Percentiles rank a stretch among this genome's conserved stretches.
These are phyloP conservation scores for Calcarisporium arbuscula DNA, from an alignment of 2,329 filamentous ascomycete species.

Conservation along the genomic window DNA sequence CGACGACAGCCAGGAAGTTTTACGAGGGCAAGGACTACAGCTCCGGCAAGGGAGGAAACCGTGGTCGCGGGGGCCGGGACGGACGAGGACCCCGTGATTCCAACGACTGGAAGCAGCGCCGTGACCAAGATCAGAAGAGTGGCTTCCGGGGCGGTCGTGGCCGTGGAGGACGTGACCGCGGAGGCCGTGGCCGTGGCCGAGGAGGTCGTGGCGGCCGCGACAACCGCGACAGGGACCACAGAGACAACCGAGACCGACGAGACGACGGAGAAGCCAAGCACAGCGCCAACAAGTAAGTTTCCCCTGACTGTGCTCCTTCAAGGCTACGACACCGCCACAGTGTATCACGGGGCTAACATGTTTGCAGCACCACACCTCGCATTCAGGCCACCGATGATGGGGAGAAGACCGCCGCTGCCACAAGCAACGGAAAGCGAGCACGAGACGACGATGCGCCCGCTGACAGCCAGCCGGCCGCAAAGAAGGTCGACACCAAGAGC, in stretches of 20 bases:
- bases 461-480: conserved; percentile 43
- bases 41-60: conserved; percentile 32
- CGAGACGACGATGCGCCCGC: conserved; percentile 44
- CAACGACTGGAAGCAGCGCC: conserved; percentile 59
- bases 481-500: conserved; percentile 55
- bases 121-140: conserved; percentile 54
- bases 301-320: no score
- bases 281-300: conserved; percentile 26
- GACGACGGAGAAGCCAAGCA: conserved; percentile 18
- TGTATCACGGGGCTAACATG: conserved; percentile 10
- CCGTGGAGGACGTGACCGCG: conserved; percentile 31
- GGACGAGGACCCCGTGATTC: conserved; percentile 37
- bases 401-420: conserved; percentile 19
- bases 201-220: conserved; percentile 35
- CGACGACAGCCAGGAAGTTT: conserved; percentile 34
- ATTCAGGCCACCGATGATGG: conserved; percentile 40
- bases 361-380: conserved; percentile 22
- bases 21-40: conserved; percentile 40
- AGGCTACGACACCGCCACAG: no score
- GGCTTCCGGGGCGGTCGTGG: conserved; percentile 46
- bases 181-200: conserved; percentile 37
- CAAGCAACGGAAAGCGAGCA: conserved; percentile 44
- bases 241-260: conserved; percentile 24
- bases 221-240: conserved; percentile 24
- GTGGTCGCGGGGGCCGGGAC: conserved; percentile 27